A percentile compares a stretch with the other conserved stretches of the same genome.
These are phyloP conservation scores for Citrus trifoliata DNA, from an alignment of 345 rosid species.

Conservation along the genomic window DNA sequence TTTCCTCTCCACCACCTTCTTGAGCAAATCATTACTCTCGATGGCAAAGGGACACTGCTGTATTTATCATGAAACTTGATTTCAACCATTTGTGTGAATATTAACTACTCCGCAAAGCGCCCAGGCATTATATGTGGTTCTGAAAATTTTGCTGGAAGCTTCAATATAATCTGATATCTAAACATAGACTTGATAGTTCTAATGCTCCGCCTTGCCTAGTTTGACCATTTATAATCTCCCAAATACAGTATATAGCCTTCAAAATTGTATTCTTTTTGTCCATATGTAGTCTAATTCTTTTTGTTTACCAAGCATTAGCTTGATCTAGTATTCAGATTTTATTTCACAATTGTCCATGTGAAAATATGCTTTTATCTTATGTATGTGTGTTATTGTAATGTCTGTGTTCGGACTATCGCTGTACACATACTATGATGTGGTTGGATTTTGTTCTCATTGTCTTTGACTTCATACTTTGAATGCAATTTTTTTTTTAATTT, in stretches of 20 bases:
- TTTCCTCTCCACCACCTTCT: conserved; percentile 32
- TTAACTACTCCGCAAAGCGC: neutral
- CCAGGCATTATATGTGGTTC: neutral
- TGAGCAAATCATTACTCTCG: conserved; percentile 13
- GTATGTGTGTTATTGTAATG: neutral
- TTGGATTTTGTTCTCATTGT: neutral
- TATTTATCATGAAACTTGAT: neutral
- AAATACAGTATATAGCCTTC: conserved; percentile 7
- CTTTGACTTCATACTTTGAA: neutral
- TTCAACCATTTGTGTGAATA: conserved; percentile 3
- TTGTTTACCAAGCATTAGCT: conserved; percentile 5
- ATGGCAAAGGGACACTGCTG: neutral
- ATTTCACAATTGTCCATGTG: neutral
- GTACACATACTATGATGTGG: neutral
- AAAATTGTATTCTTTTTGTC: conserved; percentile 16
- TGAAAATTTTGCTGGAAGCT: conserved; percentile 19
- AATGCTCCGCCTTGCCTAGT: neutral
- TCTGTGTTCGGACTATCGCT: neutral
- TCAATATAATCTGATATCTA: neutral
- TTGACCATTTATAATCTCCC: conserved; percentile 5
- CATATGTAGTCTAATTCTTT: conserved; percentile 24
- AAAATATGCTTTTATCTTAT: neutral
- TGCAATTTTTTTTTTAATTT: neutral
- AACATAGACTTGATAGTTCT: neutral
- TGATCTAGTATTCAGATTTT: conserved; percentile 7